phyloP scores from a whole-genome alignment of 495 filamentous ascomycete genomes.

The Parathielavia appendiculata region DNA sequence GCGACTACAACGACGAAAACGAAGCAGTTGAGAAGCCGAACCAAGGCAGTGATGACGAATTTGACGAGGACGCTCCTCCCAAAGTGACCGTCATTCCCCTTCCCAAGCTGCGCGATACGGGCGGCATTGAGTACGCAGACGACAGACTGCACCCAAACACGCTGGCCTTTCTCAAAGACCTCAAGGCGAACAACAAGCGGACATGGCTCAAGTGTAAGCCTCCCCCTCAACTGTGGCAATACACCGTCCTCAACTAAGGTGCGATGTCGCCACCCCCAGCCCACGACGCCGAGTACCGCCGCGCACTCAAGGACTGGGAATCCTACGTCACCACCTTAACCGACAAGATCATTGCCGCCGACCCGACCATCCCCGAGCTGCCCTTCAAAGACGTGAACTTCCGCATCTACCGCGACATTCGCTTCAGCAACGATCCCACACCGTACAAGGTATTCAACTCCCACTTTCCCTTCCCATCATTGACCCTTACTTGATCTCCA shows the following conservation, averaged over 20 bases:
- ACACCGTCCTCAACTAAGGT: not conserved
- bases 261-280: constrained; percentile 36
- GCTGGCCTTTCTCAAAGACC: constrained; percentile 66
- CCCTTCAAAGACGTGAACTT: constrained; percentile 81
- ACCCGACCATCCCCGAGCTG: constrained; percentile 76
- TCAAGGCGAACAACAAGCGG: constrained; percentile 73
- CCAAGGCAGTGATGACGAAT: constrained; percentile 32
- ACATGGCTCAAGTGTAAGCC: constrained; percentile 72
- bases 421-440: constrained; percentile 72
- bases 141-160: constrained; percentile 76
- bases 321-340: constrained; percentile 66
- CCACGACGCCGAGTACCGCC: constrained; percentile 70
- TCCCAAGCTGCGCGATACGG: constrained; percentile 62
- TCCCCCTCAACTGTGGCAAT: not conserved
- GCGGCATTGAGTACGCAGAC: constrained; percentile 61
- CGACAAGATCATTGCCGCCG: constrained; percentile 60
- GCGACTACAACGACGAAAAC: constrained; percentile 23
- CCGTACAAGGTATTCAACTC: constrained; percentile 68
- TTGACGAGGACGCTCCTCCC: constrained; percentile 34
- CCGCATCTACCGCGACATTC: constrained; percentile 76
- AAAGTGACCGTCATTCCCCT: constrained; percentile 57
- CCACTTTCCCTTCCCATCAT: constrained; percentile 39
- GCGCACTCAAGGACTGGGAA: constrained; percentile 71
- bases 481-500: constrained; percentile 25
- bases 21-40: constrained; percentile 6